These are phyloP conservation scores for Myxozyma nipponensis DNA, from an alignment of 805 yeast genomes.

Conservation along the genomic window DNA sequence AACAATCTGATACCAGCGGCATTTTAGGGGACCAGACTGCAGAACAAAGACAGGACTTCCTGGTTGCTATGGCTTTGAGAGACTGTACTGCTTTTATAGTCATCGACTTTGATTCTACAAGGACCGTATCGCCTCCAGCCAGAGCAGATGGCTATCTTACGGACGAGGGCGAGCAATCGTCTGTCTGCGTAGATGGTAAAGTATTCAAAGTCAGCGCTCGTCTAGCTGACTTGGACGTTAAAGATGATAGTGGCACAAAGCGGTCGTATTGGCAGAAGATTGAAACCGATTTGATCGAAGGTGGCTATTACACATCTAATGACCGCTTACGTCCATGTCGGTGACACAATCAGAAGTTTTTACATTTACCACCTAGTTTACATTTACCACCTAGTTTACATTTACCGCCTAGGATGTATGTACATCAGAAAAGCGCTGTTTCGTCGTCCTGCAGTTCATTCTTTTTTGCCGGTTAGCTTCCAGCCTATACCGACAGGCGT, in stretches of 20 bases:
- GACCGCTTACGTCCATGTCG: background rate
- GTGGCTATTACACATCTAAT: conserved; percentile 19
- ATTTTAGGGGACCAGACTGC: conserved; percentile 5
- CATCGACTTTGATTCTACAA: conserved; percentile 24
- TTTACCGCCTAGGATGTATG: background rate
- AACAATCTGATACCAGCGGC: conserved; percentile 18
- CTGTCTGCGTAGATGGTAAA: conserved; percentile 17
- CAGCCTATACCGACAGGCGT: conserved; percentile 62
- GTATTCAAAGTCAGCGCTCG: conserved; percentile 40
- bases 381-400: background rate
- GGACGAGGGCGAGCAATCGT: background rate
- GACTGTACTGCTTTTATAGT: conserved; percentile 55
- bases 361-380: background rate
- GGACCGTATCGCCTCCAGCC: background rate
- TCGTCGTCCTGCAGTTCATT: conserved; percentile 1
- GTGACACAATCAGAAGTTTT: background rate
- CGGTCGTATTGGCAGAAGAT: conserved; percentile 47
- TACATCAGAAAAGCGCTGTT: background rate
- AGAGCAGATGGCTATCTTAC: background rate
- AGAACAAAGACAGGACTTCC: conserved; percentile 35
- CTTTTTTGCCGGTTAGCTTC: conserved; percentile 49
- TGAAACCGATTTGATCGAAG: conserved; percentile 36
- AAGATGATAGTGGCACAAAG: conserved; percentile 33
- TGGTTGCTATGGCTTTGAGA: conserved; percentile 52
- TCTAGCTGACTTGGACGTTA: conserved; percentile 34